These are phyloP conservation scores for Solanum tacnaense DNA, from an alignment of 257 asterid species.

Conservation along the genomic window DNA sequence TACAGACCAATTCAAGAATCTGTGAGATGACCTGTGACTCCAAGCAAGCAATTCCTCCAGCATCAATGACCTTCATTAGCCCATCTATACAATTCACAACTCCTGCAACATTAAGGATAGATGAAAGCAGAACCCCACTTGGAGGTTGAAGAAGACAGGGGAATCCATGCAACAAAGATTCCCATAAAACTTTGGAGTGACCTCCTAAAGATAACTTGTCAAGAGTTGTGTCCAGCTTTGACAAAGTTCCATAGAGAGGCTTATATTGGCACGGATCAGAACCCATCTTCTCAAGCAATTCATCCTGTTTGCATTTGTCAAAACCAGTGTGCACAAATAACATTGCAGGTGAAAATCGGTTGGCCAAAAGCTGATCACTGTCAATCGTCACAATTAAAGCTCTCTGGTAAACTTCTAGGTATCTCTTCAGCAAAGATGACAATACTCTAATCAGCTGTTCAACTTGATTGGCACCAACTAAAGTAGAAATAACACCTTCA, in stretches of 20 bases:
- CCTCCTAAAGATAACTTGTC: slow-evolving; percentile 52
- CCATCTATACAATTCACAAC: slow-evolving; percentile 48
- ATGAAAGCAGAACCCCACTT: slow-evolving; percentile 63
- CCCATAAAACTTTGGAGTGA: slow-evolving; percentile 64
- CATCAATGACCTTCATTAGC: slow-evolving; percentile 44
- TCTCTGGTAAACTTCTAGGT: slow-evolving; percentile 56
- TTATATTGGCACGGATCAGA: slow-evolving; percentile 33
- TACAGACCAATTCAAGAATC: slow-evolving; percentile 62
- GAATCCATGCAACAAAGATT: slow-evolving; percentile 71
- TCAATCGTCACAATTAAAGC: slow-evolving; percentile 47
- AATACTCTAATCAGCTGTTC: slow-evolving; percentile 33
- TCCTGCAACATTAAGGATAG: slow-evolving; percentile 58
- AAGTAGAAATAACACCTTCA: slow-evolving; percentile 34
- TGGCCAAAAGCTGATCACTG: slow-evolving; percentile 26
- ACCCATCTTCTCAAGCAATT: slow-evolving; percentile 48
- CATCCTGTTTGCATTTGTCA: slow-evolving; percentile 47
- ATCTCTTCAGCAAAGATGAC: slow-evolving; percentile 65
- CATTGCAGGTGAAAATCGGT: slow-evolving; percentile 48
- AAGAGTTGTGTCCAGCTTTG: slow-evolving; percentile 31
- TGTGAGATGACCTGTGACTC: slow-evolving; percentile 41
- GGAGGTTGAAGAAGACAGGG: slow-evolving; percentile 48
- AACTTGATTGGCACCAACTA: slow-evolving; percentile 39
- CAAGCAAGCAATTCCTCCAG: slow-evolving; percentile 33
- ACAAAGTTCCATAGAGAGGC: slow-evolving; percentile 49
- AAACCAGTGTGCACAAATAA: slow-evolving; percentile 53